Conservation (phyloP, 140 eudicot genomes). For the Erigeron philadelphicus region DNA sequence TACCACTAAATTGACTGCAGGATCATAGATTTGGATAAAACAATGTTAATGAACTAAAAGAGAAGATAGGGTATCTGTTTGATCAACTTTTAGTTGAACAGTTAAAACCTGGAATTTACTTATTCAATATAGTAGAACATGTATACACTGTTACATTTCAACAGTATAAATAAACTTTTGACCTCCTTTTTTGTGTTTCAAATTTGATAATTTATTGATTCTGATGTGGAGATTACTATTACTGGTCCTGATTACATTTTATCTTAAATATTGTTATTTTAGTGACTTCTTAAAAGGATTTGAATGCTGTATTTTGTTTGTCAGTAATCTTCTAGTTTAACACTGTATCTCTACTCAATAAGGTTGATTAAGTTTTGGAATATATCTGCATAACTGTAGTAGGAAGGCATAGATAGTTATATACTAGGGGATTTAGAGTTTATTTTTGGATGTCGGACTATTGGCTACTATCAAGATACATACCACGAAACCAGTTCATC, state of each 20-base stretch:
- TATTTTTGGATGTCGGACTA: slow-evolving; percentile 7
- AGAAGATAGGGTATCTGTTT: slow-evolving; percentile 4
- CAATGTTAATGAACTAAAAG: slow-evolving; percentile 10
- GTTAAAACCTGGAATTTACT: slow-evolving; percentile 11
- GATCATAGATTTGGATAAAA: slow-evolving; percentile 15
- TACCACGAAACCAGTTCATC: slow-evolving; percentile 20
- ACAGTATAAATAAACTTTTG: neutral
- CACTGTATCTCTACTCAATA: too few species aligned
- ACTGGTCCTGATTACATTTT: too few species aligned
- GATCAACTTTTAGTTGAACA: slow-evolving; percentile 25
- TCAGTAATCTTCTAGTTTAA: too few species aligned
- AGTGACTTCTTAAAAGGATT: too few species aligned
- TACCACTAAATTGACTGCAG: slow-evolving; percentile 17
- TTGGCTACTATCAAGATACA: neutral
- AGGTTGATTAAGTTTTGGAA: too few species aligned
- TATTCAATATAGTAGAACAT: neutral
- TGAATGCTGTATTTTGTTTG: too few species aligned
- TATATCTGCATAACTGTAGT: neutral
- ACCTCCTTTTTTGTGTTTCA: neutral
- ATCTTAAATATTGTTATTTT: too few species aligned
- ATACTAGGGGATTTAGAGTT: slow-evolving; percentile 5
- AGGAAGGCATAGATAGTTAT: neutral
- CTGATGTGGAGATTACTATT: too few species aligned
- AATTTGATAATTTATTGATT: neutral
- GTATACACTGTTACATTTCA: slow-evolving; percentile 3